These are phyloP conservation scores for Ailanthus altissimus DNA, from an alignment of 345 rosid genomes.

Conservation along the genomic window DNA sequence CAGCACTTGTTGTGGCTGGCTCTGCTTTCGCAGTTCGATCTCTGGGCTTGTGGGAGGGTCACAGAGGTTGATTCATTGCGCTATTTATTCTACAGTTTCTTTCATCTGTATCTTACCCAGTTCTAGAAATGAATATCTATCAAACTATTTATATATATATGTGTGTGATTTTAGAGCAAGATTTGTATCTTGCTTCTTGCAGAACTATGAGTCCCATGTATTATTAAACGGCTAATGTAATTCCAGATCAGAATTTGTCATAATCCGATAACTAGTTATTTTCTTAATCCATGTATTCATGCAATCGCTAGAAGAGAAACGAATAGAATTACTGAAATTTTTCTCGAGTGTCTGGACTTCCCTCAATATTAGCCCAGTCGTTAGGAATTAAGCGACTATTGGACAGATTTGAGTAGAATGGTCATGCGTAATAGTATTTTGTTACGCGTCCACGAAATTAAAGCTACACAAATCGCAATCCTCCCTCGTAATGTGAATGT, in stretches of 20 bases:
- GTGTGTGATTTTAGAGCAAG: not conserved
- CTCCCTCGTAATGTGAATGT: not conserved
- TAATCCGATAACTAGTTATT: not conserved
- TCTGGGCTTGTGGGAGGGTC: constrained; percentile 29
- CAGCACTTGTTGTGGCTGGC: constrained; percentile 34
- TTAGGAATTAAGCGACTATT: not conserved
- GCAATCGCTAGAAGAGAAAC: not conserved
- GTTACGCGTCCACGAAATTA: not conserved
- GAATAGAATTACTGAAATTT: not conserved
- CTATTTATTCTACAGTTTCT: too few species aligned
- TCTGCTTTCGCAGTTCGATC: constrained; percentile 42
- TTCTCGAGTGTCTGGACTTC: not conserved
- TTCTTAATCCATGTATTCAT: not conserved
- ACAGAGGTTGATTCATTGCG: not conserved
- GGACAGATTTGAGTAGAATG: not conserved
- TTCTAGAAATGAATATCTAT: not conserved
- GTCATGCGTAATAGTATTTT: not conserved
- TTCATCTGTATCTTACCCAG: too few species aligned
- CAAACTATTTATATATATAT: too few species aligned
- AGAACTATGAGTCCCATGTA: not conserved
- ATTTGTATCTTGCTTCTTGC: not conserved
- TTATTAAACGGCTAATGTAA: not conserved
- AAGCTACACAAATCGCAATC: not conserved
- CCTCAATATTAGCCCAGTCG: not conserved
- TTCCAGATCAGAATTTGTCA: not conserved